Evolutionary conservation across 805 yeast species (phyloP).

Genomic region (Pichia cephalocereana): DNA sequence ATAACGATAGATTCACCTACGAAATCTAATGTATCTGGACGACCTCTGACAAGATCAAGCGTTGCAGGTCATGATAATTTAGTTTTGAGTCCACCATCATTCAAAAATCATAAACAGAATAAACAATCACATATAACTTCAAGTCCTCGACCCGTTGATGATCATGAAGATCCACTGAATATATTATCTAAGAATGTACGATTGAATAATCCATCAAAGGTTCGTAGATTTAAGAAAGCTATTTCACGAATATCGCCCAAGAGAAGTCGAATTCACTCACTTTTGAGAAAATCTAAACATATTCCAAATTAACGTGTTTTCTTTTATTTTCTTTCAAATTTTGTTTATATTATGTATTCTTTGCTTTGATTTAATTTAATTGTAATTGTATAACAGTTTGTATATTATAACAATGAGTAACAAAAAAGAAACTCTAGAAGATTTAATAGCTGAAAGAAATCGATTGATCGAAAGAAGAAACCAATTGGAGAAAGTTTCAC

Average conservation of each 20-base stretch:
- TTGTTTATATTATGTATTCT: too few species aligned
- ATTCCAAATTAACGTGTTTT: too few species aligned
- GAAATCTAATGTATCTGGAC: background rate
- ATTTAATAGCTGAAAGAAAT: background rate
- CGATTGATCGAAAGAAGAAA: background rate
- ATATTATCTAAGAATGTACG: background rate
- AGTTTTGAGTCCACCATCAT: background rate
- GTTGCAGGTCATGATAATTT: background rate
- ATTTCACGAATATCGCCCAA: background rate
- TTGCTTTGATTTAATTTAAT: too few species aligned
- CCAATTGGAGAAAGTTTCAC: background rate
- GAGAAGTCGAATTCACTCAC: background rate
- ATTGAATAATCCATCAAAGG: conserved; percentile 1
- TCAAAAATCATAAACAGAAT: too few species aligned
- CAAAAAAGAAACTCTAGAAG: background rate
- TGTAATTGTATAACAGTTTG: too few species aligned
- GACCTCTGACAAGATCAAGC: background rate
- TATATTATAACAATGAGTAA: too few species aligned
- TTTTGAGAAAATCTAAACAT: background rate
- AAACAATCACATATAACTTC: too few species aligned
- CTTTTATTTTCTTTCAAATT: too few species aligned
- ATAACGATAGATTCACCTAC: too few species aligned
- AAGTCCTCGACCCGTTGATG: background rate
- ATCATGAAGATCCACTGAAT: background rate
- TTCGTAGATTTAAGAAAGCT: background rate